Base-by-base conservation (phyloP, 2,329 filamentous ascomycete genomes). In the Botryotinia globosa region DNA sequence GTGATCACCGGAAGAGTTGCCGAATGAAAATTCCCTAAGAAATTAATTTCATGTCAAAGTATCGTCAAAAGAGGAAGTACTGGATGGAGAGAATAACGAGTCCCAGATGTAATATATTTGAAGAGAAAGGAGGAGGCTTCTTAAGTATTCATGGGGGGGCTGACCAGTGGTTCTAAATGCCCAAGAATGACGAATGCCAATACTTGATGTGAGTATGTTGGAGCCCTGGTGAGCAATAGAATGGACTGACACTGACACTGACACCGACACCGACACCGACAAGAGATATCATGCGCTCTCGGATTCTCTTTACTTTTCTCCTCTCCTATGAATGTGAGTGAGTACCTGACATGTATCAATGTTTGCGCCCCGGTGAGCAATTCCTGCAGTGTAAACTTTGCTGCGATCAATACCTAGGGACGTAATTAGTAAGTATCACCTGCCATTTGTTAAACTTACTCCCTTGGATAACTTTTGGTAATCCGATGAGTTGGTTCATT, bases 171-270 rank as follows among this genome's bases (percentile, higher is more conserved):
- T 44, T 44, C 39, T 34, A 39, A 62, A 42, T n/a, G 48, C 12
- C 58, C 22, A 16, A 66, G 48, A 37, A 39, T 48, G 65, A 58
- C 48, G 65, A 56, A 68, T 69, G 66, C 48, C 66, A 69, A 67
- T 67, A 32, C 48, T 25, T 32, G 48, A 51, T 6, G 48, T 14
- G 48, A 51, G 48, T 51, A 51, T 51, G 12, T 51, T 25, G 10
- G 48, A 51, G 48, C 12, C 48, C 48, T 51, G 48, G 48, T 51
- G 48, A 51, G 48, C 48, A n/a, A 51, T 14, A 25, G 48, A 51
- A 48, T n/a, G n/a, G n/a, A 37, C 20, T 10, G 45, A 32, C 32
- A 54, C n/a, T 34, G 5, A 34, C 34, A 34, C 34, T 6, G 37
- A 37, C 37, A 37, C 22, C 1, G 45, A 54, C n/a, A 54, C 51